A percentile compares a stretch with the other conserved stretches of the same genome.
Evolutionary conservation across 495 filamentous ascomycete species (phyloP).

Genomic region (Tuber melanosporum): DNA sequence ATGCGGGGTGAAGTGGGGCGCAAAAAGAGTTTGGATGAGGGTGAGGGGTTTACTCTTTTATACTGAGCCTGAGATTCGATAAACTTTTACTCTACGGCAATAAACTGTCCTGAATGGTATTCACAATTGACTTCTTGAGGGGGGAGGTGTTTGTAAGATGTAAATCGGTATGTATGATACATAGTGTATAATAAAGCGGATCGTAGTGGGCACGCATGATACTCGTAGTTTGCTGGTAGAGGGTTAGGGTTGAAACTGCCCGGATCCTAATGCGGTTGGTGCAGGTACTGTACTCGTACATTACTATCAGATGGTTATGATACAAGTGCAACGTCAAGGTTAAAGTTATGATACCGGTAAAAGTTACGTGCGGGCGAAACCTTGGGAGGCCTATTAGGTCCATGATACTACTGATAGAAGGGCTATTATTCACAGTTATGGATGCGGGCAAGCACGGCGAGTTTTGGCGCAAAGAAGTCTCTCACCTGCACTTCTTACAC

Average conservation of each 20-base stretch:
- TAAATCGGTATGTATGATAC: not conserved
- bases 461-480: too few species aligned
- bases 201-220: not conserved
- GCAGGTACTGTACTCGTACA: too few species aligned
- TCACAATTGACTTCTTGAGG: not conserved
- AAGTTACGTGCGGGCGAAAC: not conserved
- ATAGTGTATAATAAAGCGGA: not conserved
- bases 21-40: not conserved
- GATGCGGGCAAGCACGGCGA: too few species aligned
- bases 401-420: too few species aligned
- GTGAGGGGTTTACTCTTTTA: not conserved
- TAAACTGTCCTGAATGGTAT: not conserved
- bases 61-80: not conserved
- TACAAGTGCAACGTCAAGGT: not conserved
- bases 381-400: too few species aligned
- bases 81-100: not conserved
- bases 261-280: not conserved
- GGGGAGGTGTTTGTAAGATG: not conserved
- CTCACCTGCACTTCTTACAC: too few species aligned
- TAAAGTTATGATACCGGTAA: too few species aligned
- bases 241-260: not conserved
- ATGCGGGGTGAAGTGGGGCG: not conserved
- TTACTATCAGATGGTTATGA: too few species aligned
- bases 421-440: too few species aligned
- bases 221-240: too few species aligned